Evolutionary conservation across 1,139 yeast genomes (phyloP).

Genomic region (Nematodospora anomalae): DNA sequence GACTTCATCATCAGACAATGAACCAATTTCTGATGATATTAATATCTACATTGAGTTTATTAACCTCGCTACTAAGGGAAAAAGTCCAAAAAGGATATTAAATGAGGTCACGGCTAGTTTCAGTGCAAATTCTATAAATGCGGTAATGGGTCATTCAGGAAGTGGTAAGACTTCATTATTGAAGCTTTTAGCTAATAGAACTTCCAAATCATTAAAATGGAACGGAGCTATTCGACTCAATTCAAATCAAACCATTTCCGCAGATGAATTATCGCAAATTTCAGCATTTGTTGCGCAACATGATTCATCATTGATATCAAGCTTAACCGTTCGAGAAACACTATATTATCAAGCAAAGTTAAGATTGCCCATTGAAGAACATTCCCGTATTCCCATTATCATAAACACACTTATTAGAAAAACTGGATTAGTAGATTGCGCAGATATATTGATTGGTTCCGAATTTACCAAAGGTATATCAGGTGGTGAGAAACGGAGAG

Average conservation of each 20-base stretch:
- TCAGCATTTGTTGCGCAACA: constrained; percentile 79
- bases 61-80: constrained; percentile 10
- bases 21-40: constrained; percentile 8
- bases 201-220: constrained; percentile 32
- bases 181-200: constrained; percentile 63
- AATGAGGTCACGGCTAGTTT: constrained; percentile 54
- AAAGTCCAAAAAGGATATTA: constrained; percentile 19
- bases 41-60: constrained; percentile 17
- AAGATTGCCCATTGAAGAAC: constrained; percentile 48
- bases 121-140: constrained; percentile 58
- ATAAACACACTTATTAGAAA: constrained; percentile 59
- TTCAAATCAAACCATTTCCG: constrained; percentile 35
- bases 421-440: constrained; percentile 76
- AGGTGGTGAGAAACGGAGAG: constrained; percentile 85
- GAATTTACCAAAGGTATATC: constrained; percentile 75
- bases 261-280: constrained; percentile 46
- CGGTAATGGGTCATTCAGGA: constrained; percentile 83
- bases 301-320: constrained; percentile 68
- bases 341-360: constrained; percentile 69
- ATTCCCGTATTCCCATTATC: constrained; percentile 27
- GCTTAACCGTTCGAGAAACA: constrained; percentile 77
- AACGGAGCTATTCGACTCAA: constrained; percentile 19
- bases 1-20: constrained; percentile 1
- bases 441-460: constrained; percentile 73
- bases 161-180: constrained; percentile 74